A percentile compares a stretch with the other conserved stretches of the same genome.
These are phyloP conservation scores for Vickermania spadyakhi DNA, from an alignment of 208 protist species.

Conservation along the genomic window DNA sequence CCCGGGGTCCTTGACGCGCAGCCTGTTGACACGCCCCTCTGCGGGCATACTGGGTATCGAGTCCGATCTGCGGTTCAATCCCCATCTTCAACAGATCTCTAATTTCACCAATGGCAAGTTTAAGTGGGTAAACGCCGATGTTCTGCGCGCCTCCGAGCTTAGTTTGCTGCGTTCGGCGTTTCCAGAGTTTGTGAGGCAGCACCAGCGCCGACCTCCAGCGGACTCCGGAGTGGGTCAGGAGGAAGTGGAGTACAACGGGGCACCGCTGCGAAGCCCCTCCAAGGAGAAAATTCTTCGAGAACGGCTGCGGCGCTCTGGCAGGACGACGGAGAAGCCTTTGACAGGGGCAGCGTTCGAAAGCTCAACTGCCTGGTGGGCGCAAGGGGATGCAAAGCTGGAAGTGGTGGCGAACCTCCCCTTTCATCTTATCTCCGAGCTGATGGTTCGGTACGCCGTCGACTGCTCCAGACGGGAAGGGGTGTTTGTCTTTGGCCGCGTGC, in stretches of 20 bases:
- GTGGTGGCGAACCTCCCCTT: slow-evolving; percentile 86
- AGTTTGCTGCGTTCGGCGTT: slow-evolving; percentile 35
- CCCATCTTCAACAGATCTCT: slow-evolving; percentile 72
- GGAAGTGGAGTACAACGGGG: slow-evolving; percentile 22
- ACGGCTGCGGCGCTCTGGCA: slow-evolving; percentile 14
- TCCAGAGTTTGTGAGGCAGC: slow-evolving; percentile 45
- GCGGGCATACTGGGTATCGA: slow-evolving; percentile 76
- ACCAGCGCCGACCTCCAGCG: slow-evolving; percentile 14
- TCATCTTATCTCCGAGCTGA: slow-evolving; percentile 62
- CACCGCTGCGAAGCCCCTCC: slow-evolving; percentile 41
- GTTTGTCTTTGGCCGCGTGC: slow-evolving; percentile 77
- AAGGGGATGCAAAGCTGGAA: slow-evolving; percentile 77
- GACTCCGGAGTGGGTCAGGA: not conserved
- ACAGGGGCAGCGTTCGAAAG: too few species aligned
- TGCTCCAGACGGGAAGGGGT: slow-evolving; percentile 51
- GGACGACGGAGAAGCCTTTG: not conserved
- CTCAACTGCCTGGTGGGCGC: slow-evolving; percentile 58
- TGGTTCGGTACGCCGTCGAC: slow-evolving; percentile 80
- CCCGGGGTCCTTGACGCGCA: slow-evolving; percentile 72
- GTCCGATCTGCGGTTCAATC: slow-evolving; percentile 69
- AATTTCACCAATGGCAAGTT: slow-evolving; percentile 76
- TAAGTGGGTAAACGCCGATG: slow-evolving; percentile 79
- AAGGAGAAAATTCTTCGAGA: slow-evolving; percentile 47
- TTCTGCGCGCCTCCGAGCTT: slow-evolving; percentile 73
- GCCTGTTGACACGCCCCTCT: slow-evolving; percentile 75